Base-by-base conservation (phyloP, 1,139 yeast species). In the Sugiyamaella sp. region DNA sequence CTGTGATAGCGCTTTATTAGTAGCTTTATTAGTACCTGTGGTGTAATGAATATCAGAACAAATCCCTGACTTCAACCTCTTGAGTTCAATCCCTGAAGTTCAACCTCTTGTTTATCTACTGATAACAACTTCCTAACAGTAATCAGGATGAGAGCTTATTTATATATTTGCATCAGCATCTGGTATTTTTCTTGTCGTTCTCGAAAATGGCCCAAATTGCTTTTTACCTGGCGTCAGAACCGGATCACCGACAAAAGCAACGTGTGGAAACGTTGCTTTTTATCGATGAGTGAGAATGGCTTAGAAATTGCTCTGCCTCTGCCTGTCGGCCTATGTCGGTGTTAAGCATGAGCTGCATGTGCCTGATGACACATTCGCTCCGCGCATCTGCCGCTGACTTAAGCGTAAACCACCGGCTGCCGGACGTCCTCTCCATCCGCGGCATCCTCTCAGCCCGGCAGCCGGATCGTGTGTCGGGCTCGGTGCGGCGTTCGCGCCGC, bases 181-280 rank as follows among this genome's bases (percentile, higher is more conserved):
- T 29, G 14, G 35, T 29, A 10, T 10, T 29, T 29, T 29, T 29
- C 35, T 29, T 29, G 35, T 29, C 35, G 35, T 12, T 29, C 35
- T 29, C 35, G 35, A 29, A 29, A 8, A 29, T 29, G 14, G 35
- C 35, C 8, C 35, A 29, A 14, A 41, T 44, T 32, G 27, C 47
- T 44, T 33, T 32, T 32, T 44, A 8, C 10, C 14, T 16, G 9
- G 14, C 3, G 4, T 16, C 10, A 25, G 24, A 9, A 19, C 47
- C 47, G 47, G 47, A 32, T 44, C 24, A 25, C 47, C 47, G 47
- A 44, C 47, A 44, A 32, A 44, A 44, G 47, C 39, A 44, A 44
- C n/a, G n/a, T n/a, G n/a, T n/a, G n/a, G n/a, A n/a, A n/a, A n/a
- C 22, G 20, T 37, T 37, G 22, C 40, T 37, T 37, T 37, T 37